Evolutionary conservation across 2,329 filamentous ascomycete species (phyloP).

Genomic region (Penicillium sp.): DNA sequence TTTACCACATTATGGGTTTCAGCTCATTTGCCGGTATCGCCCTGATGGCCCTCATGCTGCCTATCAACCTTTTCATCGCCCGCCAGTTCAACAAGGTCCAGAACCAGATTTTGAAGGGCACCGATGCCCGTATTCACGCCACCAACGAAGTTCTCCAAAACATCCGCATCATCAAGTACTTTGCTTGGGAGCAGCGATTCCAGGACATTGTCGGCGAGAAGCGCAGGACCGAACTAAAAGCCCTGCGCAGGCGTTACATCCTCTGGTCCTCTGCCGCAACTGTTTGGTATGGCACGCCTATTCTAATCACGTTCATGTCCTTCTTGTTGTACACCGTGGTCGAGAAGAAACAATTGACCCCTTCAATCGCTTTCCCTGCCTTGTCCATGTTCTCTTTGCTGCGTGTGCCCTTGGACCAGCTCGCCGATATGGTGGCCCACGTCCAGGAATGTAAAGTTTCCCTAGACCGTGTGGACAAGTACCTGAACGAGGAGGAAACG

Average conservation of each 20-base stretch:
- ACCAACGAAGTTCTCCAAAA: conserved; percentile 98
- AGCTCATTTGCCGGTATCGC: conserved; percentile 92
- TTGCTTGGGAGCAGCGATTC: conserved; percentile 96
- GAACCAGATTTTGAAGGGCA: conserved; percentile 86
- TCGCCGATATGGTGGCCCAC: conserved; percentile 98
- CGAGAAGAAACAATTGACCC: conserved; percentile 83
- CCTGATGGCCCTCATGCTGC: conserved; percentile 84
- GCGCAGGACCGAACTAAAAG: conserved; percentile 71
- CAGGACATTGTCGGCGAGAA: conserved; percentile 85
- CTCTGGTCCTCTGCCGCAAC: conserved; percentile 90
- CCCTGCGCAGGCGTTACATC: conserved; percentile 78
- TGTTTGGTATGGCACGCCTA: conserved; percentile 93
- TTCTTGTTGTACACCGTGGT: conserved; percentile 91
- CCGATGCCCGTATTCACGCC: conserved; percentile 91
- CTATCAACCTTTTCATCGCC: conserved; percentile 85
- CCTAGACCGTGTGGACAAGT: conserved; percentile 93
- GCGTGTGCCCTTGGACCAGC: conserved; percentile 86
- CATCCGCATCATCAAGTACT: conserved; percentile 98
- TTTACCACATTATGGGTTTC: conserved; percentile 86
- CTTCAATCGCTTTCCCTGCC: conserved; percentile 92
- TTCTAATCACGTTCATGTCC: conserved; percentile 93
- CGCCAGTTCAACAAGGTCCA: conserved; percentile 81
- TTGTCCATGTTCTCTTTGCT: conserved; percentile 94
- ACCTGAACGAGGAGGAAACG: conserved; percentile 88
- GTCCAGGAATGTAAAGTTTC: conserved; percentile 97